Evolutionary conservation across 2,329 filamentous ascomycete species (phyloP), one percentile per base, ranked within the genome.

Genomic region (Clonostachys chloroleuca): DNA sequence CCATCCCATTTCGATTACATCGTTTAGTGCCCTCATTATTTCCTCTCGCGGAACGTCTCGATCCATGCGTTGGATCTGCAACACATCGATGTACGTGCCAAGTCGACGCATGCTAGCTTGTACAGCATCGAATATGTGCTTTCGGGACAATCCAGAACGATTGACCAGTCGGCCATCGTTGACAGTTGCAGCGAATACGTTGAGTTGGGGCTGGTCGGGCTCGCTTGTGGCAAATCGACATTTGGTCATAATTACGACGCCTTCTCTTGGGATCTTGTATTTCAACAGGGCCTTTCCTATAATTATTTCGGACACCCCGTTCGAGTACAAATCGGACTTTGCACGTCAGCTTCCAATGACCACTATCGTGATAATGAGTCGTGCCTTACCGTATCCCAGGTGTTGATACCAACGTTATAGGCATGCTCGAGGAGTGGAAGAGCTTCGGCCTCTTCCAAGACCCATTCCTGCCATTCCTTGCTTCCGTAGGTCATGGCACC

Each of bases 41-140:
- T 83, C 79, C 54, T 81, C 47, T 20, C 37, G 42, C 12, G 20
- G 13, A 3, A 54, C 82, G 2, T 69, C 68, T 3, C 68, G 66
- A 53, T 85, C 80, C 12, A 82, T 69, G 2, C 81, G 72, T 55
- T 86, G 82, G 42, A 85, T 78, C 59, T 84, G 79, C 5, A 83
- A 67, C 14, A 83, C 72, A 54, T 85, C 79, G 51, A 83, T 77
- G 60, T 84, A 83, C 2, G 65, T 81, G 20, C 73, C 75, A 35
- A 86, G 67, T 24, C 80, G 65, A 45, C 69, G 62, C 5, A 83
- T 65, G 45, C 77, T 83, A 40, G 71, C 75, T 12, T 87, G 75
- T 5, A 88, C 84, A 0, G 81, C 78, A 52, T 84, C 77, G 56
- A 87, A 81, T 54, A 88, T 83, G 49, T 83, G 78, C 56, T 80